Base-by-base conservation (phyloP, 2,329 filamentous ascomycete species). In the Botryosphaeria dothidea region DNA sequence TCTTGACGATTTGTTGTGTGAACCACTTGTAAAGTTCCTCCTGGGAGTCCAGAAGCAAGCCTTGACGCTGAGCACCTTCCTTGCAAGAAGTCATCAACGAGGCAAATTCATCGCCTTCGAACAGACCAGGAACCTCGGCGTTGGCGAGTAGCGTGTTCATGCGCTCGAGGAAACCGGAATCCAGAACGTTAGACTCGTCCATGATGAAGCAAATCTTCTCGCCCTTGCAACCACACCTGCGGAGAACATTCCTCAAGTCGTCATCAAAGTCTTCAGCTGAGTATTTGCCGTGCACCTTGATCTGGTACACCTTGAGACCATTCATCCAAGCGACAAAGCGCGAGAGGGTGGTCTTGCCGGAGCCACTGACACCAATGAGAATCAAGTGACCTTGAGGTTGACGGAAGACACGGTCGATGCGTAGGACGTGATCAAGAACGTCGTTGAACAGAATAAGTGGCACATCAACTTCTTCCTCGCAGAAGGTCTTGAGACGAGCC, bases 1-100 rank as follows among this genome's bases (percentile, higher is more conserved):
- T 99, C 83, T 97, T 97, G 76, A 99, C 92, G 72, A 99, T 98
- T 78, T 99, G 95, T 72, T 96, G 92, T 0, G 96, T 99, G 81
- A 99, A 99, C 95, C 95, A 99, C 81, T 98, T 98, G 85, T 99
- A 99, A n/a, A 99, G 84, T 78, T 99, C 95, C 81, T 99, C 96
- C 71, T 97, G 93, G 1, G 95, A 98, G 80, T 99, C 95, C 1
- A 99, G 86, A 66, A 98, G 88, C 66, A 98, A 85, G 54, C 95
- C 95, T 81, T 99, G 95, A 67, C 93, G 90, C 77, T 99, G 95
- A 21, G 95, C 94, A 66, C 95, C 96, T 81, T 99, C 95, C 78
- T 97, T 98, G 83, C 96, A 99, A 64, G 93, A 93, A 27, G 96
- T 99, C 95, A 99, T 98, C 68, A 99, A 83, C n/a, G 95, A 92